Evolutionary conservation across 2,329 filamentous ascomycete species (phyloP), one percentile per base, ranked within the genome.

Genomic region (Sclerotiophoma versabilis): DNA sequence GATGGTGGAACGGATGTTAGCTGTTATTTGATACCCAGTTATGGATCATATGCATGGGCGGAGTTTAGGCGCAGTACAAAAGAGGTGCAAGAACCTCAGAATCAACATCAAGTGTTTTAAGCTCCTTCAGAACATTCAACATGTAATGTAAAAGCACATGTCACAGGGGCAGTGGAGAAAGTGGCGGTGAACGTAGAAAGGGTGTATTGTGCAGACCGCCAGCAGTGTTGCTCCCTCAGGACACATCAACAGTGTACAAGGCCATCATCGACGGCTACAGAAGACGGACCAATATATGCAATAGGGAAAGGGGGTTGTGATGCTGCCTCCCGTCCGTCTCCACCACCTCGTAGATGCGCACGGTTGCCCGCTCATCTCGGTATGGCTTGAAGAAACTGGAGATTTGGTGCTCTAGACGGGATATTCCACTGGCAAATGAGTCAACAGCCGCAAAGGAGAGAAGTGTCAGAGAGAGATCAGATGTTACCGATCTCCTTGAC

Each of bases 401-500:
- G 29, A 57, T 52, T 50, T 12, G 46, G 37, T 38, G 53, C 42
- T 56, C 42, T 68, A 64, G 58, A 55, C 58, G 59, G 54, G 64
- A 54, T 60, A 64, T 29, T 66, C 58, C 49, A 61, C 63, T 69
- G 61, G 46, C 56, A 53, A 58, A 42, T 5, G 39, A 62, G 65
- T 67, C 61, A 72, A 72, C 68, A 64, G 69, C 64, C 64, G 57
- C 59, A 62, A 66, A 62, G 57, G 69, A 72, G 42, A 53, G 54
- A 58, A 36, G 47, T 22, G 36, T 19, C 49, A 39, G 39, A 38
- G 20, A 22, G 50, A 68, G 62, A 70, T 87, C 87, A 98, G 79
- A 98, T 93, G 81, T 92, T 95, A 84, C 89, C 89, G 80, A 98
- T 93, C 81, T 96, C 93, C 69, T 82, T 80, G 81, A 95, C 91